Percentiles rank a stretch among this genome's conserved stretches.
Evolutionary conservation across 2,329 filamentous ascomycete species (phyloP).

Genomic region (Penicillium decumbens): DNA sequence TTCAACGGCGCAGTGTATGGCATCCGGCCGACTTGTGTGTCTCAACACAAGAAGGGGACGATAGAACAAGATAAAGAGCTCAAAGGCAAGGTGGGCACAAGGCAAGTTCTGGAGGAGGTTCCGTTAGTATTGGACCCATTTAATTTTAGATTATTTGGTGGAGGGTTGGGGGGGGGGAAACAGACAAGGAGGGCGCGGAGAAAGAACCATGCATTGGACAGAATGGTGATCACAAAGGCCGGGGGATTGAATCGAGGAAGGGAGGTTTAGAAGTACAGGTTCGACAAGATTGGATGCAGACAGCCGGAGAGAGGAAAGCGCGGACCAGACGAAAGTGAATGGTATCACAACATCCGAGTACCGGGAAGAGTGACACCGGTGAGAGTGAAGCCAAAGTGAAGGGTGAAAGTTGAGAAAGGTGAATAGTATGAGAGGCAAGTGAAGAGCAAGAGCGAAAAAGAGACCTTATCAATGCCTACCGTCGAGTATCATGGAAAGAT

Average conservation of each 20-base stretch:
- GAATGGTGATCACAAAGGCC: conserved; percentile 6
- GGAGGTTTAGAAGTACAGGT: conserved; percentile 8
- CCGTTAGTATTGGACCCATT: conserved; percentile 10
- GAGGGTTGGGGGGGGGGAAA: conserved; percentile 8
- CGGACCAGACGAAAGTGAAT: conserved; percentile 10
- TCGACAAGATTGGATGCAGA: conserved; percentile 19
- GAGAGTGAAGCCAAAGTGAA: conserved; percentile 10
- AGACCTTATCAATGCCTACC: conserved; percentile 14
- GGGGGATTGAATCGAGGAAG: background rate
- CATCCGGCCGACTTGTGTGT: conserved; percentile 43
- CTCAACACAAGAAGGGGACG: conserved; percentile 26
- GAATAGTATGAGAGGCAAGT: background rate
- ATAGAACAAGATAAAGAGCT: conserved; percentile 1
- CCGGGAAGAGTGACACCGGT: conserved; percentile 13
- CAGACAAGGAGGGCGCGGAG: conserved; percentile 6
- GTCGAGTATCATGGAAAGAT: conserved; percentile 2
- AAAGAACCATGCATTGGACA: conserved; percentile 15
- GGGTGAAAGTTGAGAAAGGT: conserved; percentile 8
- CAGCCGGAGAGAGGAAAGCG: conserved; percentile 16
- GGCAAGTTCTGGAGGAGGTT: conserved; percentile 4
- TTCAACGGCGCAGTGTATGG: conserved; percentile 50
- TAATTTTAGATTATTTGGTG: conserved; percentile 11
- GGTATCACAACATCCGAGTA: conserved; percentile 21
- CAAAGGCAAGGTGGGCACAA: conserved; percentile 7
- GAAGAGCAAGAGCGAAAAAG: conserved; percentile 5